phyloP scores from a whole-genome alignment of 2,329 filamentous ascomycete genomes.

The Beauveria rudraprayagi region DNA sequence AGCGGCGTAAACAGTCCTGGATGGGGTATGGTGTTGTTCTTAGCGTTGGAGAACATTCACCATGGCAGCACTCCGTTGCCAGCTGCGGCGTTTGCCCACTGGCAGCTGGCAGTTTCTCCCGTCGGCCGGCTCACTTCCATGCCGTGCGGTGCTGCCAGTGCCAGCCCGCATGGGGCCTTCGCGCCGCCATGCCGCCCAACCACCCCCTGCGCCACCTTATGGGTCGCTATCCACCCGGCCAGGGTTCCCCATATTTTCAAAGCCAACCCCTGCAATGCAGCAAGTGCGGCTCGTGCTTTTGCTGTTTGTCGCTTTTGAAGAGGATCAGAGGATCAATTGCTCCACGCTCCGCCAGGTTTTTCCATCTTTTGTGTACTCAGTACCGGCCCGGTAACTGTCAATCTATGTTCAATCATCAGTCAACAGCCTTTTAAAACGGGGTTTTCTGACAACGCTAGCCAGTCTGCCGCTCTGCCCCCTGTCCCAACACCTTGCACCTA shows the following conservation, averaged over 20 bases:
- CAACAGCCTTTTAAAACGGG: not conserved
- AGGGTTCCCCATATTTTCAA: slow-evolving; percentile 9
- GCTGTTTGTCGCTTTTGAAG: not conserved
- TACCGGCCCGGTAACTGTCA: not conserved
- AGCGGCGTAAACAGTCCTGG: too few relatives aligned
- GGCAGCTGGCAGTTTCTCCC: not conserved
- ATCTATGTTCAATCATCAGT: not conserved
- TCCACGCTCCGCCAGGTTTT: not conserved
- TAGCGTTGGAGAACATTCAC: too few relatives aligned
- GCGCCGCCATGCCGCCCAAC: not conserved
- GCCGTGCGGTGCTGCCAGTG: too few relatives aligned
- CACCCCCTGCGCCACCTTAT: slow-evolving; percentile 1
- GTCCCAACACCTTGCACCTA: too few relatives aligned
- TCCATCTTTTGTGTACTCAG: too few relatives aligned
- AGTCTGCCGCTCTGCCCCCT: too few relatives aligned
- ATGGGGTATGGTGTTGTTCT: too few relatives aligned
- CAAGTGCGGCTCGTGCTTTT: not conserved
- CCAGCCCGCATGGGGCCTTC: too few relatives aligned
- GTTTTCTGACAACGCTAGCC: not conserved
- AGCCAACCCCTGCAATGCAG: not conserved
- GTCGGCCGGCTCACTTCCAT: too few relatives aligned
- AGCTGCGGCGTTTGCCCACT: not conserved
- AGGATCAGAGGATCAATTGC: not conserved
- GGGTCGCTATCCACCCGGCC: not conserved
- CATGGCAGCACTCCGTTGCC: too few relatives aligned